Base-by-base conservation (phyloP, 352 stramenopile species). In the Phytophthora litchii region DNA sequence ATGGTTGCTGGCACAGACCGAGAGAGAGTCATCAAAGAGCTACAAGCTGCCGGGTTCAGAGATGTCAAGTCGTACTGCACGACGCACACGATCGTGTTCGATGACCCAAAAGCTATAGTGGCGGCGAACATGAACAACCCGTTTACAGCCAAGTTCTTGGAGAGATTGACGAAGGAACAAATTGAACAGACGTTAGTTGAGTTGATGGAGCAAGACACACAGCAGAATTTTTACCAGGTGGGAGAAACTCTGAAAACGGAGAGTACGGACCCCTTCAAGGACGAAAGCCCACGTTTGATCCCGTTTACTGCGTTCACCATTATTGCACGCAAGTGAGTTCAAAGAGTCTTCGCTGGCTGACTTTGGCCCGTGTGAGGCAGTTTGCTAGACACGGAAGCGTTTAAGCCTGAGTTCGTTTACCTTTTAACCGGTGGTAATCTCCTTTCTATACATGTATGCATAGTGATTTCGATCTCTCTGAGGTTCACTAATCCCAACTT, bases 41-140 rank as follows among this genome's bases (percentile, higher is more conserved):
- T 76, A 16, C 37, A 67, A 54, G 38, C 46, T 0, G 62, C 44
- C 1, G 67, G 62, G 0, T 76, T 76, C 9, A 47, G 25, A 32
- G 50, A 70, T 27, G 48, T 76, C 23, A 57, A 69, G 49, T 25
- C 27, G 45, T 76, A 64, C 21, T 31, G 12, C 20, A 72, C 62
- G 17, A 60, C 67, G 32, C 67, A 76, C 49, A 76, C 67, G 4
- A 64, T 76, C 17, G 62, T 76, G 34, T 65, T 75, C 14, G 55
- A 75, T 10, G 61, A 75, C 16, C 56, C 56, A 5, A 61, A 68
- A 16, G 32, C 32, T 4, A 41, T 76, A 20, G 34, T 76, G 19
- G 47, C 72, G 31, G 57, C 52, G 0, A 72, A 44, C 8, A 49
- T 72, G 52, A 72, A 20, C 45, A 72, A 72, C 25, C 67, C 67